Conservation (phyloP, 768 basidiomycete species). For the Pholiota microspora region DNA sequence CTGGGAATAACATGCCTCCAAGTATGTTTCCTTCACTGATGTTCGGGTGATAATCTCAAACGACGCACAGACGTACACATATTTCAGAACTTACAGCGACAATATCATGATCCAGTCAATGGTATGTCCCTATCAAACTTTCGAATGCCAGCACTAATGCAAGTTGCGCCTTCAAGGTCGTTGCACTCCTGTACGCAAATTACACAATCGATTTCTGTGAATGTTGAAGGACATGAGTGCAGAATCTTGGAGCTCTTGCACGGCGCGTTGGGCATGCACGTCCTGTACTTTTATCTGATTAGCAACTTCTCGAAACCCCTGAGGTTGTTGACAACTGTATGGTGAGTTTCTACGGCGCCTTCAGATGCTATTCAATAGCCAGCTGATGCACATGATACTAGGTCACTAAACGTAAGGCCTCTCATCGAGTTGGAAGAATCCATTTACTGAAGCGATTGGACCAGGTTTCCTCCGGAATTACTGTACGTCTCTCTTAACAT, state of each 20-base stretch:
- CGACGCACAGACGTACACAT: conserved; percentile 2
- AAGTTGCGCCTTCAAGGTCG: not conserved
- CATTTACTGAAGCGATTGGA: no score
- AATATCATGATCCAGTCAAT: not conserved
- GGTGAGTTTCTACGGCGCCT: conserved; percentile 4
- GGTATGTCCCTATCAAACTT: not conserved
- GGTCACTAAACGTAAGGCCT: not conserved
- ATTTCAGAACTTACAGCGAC: conserved; percentile 12
- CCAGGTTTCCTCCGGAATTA: conserved; percentile 3
- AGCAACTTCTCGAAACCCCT: conserved; percentile 8
- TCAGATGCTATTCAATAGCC: no score
- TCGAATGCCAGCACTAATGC: not conserved
- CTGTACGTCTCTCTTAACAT: not conserved
- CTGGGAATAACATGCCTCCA: conserved; percentile 13
- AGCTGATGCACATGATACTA: not conserved
- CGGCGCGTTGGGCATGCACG: conserved; percentile 11
- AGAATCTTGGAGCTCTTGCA: conserved; percentile 14
- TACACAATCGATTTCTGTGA: no score
- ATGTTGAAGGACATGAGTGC: no score
- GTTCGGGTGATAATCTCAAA: not conserved
- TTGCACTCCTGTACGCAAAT: conserved; percentile 4
- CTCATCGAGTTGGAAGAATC: no score
- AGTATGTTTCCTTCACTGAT: not conserved
- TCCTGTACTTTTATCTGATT: conserved; percentile 11
- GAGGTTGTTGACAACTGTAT: conserved; percentile 4